phyloP scores from a whole-genome alignment of 306 rosid species.

The Rosa rugosa region DNA sequence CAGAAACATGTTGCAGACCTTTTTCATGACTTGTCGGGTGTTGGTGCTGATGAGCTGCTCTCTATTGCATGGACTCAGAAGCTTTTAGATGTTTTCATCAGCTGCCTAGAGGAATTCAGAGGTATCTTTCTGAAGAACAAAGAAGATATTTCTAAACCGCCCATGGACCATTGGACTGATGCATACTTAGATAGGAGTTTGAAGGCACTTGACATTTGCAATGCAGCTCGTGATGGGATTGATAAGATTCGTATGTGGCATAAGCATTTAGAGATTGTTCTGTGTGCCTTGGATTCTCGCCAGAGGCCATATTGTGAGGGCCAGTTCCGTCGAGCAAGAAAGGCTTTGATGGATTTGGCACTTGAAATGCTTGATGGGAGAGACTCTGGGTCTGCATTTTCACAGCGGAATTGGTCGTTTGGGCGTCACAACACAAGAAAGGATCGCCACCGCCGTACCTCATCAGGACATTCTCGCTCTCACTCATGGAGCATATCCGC shows the following conservation, averaged over 20 bases:
- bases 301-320: slow-evolving; percentile 72
- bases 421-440: slow-evolving; percentile 65
- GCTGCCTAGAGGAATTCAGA: slow-evolving; percentile 66
- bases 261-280: slow-evolving; percentile 69
- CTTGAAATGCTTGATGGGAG: slow-evolving; percentile 68
- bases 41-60: slow-evolving; percentile 57
- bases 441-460: slow-evolving; percentile 35
- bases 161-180: slow-evolving; percentile 55
- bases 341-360: slow-evolving; percentile 77
- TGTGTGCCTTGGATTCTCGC: slow-evolving; percentile 57
- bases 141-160: slow-evolving; percentile 49
- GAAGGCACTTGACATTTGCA: slow-evolving; percentile 83
- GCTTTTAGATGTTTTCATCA: slow-evolving; percentile 49
- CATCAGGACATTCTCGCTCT: slow-evolving; percentile 81
- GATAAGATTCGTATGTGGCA: slow-evolving; percentile 67
- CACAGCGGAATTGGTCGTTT: slow-evolving; percentile 71
- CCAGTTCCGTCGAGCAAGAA: slow-evolving; percentile 76
- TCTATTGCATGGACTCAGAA: slow-evolving; percentile 65
- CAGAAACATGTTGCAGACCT: slow-evolving; percentile 55
- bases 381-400: slow-evolving; percentile 57
- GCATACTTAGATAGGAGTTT: slow-evolving; percentile 70
- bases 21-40: slow-evolving; percentile 52
- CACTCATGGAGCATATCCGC: slow-evolving; percentile 92
- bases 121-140: slow-evolving; percentile 52
- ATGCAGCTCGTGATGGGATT: slow-evolving; percentile 66